Conservation (phyloP, 495 filamentous ascomycete species). For the Pyrenula massariospora region DNA sequence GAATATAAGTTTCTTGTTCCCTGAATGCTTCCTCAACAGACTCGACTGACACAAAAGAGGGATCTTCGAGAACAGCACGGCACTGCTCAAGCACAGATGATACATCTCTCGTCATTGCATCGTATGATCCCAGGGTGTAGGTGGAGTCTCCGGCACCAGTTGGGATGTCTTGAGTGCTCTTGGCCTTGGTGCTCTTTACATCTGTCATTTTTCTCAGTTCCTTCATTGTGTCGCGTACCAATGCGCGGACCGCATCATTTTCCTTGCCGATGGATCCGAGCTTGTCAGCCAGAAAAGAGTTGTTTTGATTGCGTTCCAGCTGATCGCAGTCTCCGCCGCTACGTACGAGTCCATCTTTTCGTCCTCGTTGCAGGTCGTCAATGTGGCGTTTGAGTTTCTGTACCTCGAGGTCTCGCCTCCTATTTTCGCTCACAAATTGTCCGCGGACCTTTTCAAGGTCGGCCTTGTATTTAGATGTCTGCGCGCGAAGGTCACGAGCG, state of each 20-base stretch:
- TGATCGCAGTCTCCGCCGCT: conserved; percentile 51
- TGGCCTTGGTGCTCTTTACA: conserved; percentile 39
- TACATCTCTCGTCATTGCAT: conserved; percentile 60
- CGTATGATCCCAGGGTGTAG: conserved; percentile 45
- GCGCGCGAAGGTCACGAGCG: conserved; percentile 61
- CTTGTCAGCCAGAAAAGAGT: conserved; percentile 80
- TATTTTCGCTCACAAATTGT: conserved; percentile 83
- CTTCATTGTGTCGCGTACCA: conserved; percentile 58
- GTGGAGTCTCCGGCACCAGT: conserved; percentile 26
- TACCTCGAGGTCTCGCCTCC: conserved; percentile 82
- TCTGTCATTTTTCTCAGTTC: conserved; percentile 73
- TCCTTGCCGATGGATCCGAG: conserved; percentile 85
- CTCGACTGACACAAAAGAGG: conserved; percentile 92
- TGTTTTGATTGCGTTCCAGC: conserved; percentile 67
- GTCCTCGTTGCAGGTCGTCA: conserved; percentile 39
- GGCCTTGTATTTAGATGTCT: conserved; percentile 64
- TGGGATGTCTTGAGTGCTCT: conserved; percentile 20
- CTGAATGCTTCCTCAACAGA: conserved; percentile 62
- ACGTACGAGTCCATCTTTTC: conserved; percentile 14
- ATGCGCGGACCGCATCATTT: conserved; percentile 69
- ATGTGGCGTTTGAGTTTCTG: conserved; percentile 77
- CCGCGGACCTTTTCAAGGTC: conserved; percentile 69
- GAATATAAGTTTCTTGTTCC: conserved; percentile 66
- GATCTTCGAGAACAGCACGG: conserved; percentile 75
- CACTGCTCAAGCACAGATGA: conserved; percentile 67